phyloP scores from a whole-genome alignment of 352 stramenopile species.

The Paralagenidium karlingii region DNA sequence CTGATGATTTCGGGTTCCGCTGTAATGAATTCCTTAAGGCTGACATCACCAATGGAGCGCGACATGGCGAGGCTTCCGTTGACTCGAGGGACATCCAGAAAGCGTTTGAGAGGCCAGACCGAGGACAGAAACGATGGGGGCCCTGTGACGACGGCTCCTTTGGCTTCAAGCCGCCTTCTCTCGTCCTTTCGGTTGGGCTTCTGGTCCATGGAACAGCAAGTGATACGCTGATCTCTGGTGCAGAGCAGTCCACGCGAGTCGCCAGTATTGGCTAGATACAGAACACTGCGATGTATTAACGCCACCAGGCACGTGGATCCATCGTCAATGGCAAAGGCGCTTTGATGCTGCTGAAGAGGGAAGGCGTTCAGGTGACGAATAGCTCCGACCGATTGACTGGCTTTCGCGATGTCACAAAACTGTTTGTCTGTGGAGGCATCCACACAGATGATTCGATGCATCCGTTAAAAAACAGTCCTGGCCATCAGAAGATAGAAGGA shows the following conservation, averaged over 20 bases:
- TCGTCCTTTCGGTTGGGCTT: slow-evolving; percentile 74
- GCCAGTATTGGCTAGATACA: slow-evolving; percentile 74
- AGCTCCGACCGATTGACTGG: too few relatives aligned
- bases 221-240: slow-evolving; percentile 44
- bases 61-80: slow-evolving; percentile 74
- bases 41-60: slow-evolving; percentile 70
- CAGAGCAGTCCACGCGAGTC: slow-evolving; percentile 66
- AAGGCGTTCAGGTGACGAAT: too few relatives aligned
- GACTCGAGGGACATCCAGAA: slow-evolving; percentile 69
- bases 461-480: too few relatives aligned
- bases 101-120: slow-evolving; percentile 61
- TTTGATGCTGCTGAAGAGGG: slow-evolving; percentile 4
- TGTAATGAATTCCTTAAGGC: slow-evolving; percentile 61
- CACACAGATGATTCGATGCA: too few relatives aligned
- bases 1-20: slow-evolving; percentile 67
- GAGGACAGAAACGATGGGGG: slow-evolving; percentile 49
- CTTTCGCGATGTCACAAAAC: too few relatives aligned
- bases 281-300: slow-evolving; percentile 46
- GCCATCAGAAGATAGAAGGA: too few relatives aligned
- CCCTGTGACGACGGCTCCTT: slow-evolving; percentile 50
- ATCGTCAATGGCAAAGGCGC: slow-evolving; percentile 44
- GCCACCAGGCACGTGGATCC: slow-evolving; percentile 66
- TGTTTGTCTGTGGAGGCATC: too few relatives aligned
- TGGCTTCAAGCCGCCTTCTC: slow-evolving; percentile 49
- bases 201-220: slow-evolving; percentile 54